Conservation (phyloP, 192 early-diverging fungal genomes). For the Rhizophagus clarus region DNA sequence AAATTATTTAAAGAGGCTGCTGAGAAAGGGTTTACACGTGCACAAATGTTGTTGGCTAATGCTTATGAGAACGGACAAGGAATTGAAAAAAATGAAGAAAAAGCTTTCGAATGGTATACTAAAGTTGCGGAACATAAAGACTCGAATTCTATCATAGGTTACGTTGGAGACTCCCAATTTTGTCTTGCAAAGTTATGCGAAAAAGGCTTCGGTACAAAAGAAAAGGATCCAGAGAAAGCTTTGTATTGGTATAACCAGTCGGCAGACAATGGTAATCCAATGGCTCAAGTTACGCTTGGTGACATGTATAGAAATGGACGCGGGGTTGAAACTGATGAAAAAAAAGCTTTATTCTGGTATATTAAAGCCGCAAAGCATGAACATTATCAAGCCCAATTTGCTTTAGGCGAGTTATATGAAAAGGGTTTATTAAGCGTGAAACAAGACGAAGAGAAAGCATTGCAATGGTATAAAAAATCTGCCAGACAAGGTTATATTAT, state of each 20-base stretch:
- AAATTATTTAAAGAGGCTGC: constrained; percentile 42
- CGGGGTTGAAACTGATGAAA: background rate
- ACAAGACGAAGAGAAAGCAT: constrained; percentile 44
- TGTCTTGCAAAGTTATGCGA: background rate
- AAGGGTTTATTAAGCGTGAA: background rate
- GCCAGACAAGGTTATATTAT: constrained; percentile 60
- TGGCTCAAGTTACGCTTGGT: constrained; percentile 73
- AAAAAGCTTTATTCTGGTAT: background rate
- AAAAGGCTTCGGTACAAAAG: background rate
- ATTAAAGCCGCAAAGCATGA: background rate
- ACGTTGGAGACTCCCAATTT: background rate
- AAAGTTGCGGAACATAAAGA: constrained; percentile 56
- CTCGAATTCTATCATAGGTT: background rate
- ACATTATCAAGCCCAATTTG: background rate
- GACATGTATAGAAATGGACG: background rate
- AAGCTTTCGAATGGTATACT: constrained; percentile 65
- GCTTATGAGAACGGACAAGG: constrained; percentile 78
- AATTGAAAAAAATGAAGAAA: constrained; percentile 64
- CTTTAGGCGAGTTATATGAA: background rate
- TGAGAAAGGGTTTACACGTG: constrained; percentile 70
- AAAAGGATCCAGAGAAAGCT: constrained; percentile 54
- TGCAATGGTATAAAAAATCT: constrained; percentile 57
- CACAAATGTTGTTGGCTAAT: constrained; percentile 80
- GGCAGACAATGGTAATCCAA: constrained; percentile 72
- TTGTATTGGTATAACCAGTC: constrained; percentile 68